Evolutionary conservation across 306 rosid species (phyloP).

Genomic region (Spatholobus suberectus): DNA sequence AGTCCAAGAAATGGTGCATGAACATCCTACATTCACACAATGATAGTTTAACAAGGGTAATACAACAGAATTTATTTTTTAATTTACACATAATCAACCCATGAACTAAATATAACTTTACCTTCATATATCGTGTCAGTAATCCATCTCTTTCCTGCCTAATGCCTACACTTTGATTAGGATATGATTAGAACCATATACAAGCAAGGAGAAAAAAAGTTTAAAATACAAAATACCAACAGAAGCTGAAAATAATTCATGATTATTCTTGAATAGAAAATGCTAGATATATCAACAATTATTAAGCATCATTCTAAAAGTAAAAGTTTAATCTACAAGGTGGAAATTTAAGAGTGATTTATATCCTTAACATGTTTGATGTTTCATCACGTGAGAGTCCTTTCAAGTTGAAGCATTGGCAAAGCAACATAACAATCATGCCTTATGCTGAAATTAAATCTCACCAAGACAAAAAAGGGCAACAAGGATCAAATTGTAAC

Average conservation of each 20-base stretch:
- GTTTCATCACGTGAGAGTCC: constrained; percentile 2
- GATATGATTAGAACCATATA: constrained; percentile 50
- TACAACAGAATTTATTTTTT: not conserved
- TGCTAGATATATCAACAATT: not conserved
- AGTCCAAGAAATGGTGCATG: constrained; percentile 91
- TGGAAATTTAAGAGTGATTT: not conserved
- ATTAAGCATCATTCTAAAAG: not conserved
- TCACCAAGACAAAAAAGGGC: not conserved
- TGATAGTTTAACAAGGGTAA: constrained; percentile 4
- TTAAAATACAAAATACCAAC: constrained; percentile 13
- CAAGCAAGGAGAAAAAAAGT: constrained; percentile 4
- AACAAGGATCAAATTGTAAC: constrained; percentile 5
- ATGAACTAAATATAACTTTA: constrained; percentile 40
- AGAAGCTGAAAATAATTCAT: constrained; percentile 17
- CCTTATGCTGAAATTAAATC: constrained; percentile 25
- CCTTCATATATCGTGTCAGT: constrained; percentile 90
- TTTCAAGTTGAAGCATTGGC: constrained; percentile 11
- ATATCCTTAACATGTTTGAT: constrained; percentile 24
- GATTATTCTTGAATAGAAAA: constrained; percentile 21
- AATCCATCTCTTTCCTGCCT: constrained; percentile 68
- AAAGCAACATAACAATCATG: not conserved
- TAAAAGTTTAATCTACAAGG: constrained; percentile 23
- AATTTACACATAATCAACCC: not conserved
- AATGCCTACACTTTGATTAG: constrained; percentile 56
- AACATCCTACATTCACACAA: constrained; percentile 68